Conservation (phyloP, 1,284 basidiomycete species). For the Pseudozyma hubeiensis region DNA sequence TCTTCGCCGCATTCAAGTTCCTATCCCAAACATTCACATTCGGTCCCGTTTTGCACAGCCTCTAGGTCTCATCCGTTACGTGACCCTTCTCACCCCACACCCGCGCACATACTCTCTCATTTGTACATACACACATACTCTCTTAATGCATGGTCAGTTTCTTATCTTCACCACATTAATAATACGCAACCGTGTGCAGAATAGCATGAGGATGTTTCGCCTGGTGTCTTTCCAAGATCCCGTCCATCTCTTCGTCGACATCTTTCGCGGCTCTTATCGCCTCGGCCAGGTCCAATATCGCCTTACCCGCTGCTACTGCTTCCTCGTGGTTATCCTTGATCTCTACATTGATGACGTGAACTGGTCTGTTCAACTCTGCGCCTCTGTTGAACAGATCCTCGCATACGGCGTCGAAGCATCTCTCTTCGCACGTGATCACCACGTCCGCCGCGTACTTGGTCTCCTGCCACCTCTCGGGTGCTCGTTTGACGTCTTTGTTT, state of each 20-base stretch:
- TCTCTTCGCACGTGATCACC: conserved; percentile 98
- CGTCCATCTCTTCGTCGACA: conserved; percentile 89
- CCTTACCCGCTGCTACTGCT: conserved; percentile 91
- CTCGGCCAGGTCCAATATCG: conserved; percentile 90
- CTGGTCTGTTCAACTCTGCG: conserved; percentile 90
- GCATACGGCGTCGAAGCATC: conserved; percentile 98
- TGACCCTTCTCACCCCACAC: not conserved
- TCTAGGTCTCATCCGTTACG: too few species aligned
- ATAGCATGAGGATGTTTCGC: conserved; percentile 91
- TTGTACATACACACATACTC: too few species aligned
- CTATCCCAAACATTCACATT: too few species aligned
- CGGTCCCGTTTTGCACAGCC: too few species aligned
- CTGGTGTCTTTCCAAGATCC: conserved; percentile 84
- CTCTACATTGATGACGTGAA: conserved; percentile 97
- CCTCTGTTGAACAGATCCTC: conserved; percentile 91
- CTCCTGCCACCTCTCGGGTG: conserved; percentile 98
- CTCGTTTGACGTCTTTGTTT: conserved; percentile 89
- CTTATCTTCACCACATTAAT: conserved; percentile 23
- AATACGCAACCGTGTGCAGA: conserved; percentile 78
- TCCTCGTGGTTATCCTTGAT: conserved; percentile 99
- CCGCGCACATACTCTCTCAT: not conserved
- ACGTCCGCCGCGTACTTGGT: conserved; percentile 86
- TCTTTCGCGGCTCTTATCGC: conserved; percentile 79
- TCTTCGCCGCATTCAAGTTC: too few species aligned
- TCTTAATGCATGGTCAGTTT: not conserved